Percentiles rank a stretch among this genome's conserved stretches.
phyloP scores from a whole-genome alignment of 78 protist genomes.

The Planoprotostelium fungivorum region DNA sequence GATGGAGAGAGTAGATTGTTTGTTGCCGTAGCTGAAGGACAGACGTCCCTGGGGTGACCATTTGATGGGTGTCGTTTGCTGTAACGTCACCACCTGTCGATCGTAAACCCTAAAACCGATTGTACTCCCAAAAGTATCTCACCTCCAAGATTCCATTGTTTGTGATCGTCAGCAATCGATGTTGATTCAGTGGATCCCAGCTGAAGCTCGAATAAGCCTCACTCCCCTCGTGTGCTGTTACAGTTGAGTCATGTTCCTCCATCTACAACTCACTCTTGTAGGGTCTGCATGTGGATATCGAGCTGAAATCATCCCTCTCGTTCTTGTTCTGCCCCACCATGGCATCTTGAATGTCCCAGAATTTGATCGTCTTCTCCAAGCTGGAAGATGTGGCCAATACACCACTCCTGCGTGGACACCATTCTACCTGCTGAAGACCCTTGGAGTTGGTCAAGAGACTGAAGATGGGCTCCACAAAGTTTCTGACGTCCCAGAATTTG shows the following conservation, averaged over 20 bases:
- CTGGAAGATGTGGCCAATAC: conserved; percentile 43
- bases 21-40: conserved; percentile 34
- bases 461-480: conserved; percentile 41
- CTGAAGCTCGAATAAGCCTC: conserved; percentile 37
- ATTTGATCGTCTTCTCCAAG: conserved; percentile 26
- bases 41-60: conserved; percentile 59
- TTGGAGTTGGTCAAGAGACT: conserved; percentile 39
- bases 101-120: neutral
- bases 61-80: conserved; percentile 43
- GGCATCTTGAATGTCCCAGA: conserved; percentile 52
- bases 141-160: conserved; percentile 36
- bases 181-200: conserved; percentile 64
- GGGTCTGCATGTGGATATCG: neutral
- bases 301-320: neutral
- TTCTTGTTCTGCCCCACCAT: neutral
- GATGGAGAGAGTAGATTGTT: neutral
- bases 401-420: conserved; percentile 66
- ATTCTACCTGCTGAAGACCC: conserved; percentile 51
- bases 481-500: conserved; percentile 59
- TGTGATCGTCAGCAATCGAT: conserved; percentile 47
- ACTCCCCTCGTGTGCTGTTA: conserved; percentile 18
- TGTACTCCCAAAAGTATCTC: neutral
- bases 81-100: conserved; percentile 14
- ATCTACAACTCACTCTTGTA: neutral
- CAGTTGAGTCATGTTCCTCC: neutral